A percentile compares a stretch with the other conserved stretches of the same genome.
These are phyloP conservation scores for Chaetomium olivaceum DNA, from an alignment of 2,329 filamentous ascomycete species.

Conservation along the genomic window DNA sequence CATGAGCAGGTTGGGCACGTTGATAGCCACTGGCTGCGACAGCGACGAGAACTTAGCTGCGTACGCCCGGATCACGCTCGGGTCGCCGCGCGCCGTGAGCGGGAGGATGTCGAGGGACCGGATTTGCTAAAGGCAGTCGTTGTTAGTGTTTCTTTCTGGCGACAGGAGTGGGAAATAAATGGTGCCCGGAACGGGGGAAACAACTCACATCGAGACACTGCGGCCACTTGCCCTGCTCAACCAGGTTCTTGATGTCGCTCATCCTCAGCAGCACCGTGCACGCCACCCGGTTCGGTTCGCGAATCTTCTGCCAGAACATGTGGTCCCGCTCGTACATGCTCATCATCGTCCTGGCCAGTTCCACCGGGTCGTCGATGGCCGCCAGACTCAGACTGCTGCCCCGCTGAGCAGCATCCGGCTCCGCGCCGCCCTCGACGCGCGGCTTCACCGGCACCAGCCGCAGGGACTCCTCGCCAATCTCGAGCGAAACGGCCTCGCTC, in stretches of 20 bases:
- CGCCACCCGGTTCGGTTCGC: conserved; percentile 57
- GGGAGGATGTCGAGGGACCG: conserved; percentile 76
- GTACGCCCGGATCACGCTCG: conserved; percentile 74
- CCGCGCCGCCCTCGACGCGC: conserved; percentile 49
- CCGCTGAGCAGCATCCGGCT: conserved; percentile 38
- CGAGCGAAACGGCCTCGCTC: conserved; percentile 83
- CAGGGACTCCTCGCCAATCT: conserved; percentile 78
- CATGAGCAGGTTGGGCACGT: conserved; percentile 86
- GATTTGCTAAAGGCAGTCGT: conserved; percentile 56
- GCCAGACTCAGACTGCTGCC: conserved; percentile 62
- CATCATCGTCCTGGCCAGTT: conserved; percentile 63
- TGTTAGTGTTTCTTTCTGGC: neutral
- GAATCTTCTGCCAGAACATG: conserved; percentile 61
- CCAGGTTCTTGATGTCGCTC: conserved; percentile 60
- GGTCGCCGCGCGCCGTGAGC: conserved; percentile 70
- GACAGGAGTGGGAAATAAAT: neutral
- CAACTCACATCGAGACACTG: conserved; percentile 60
- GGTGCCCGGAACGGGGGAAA: conserved; percentile 26
- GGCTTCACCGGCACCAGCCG: conserved; percentile 80
- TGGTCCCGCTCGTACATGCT: conserved; percentile 61
- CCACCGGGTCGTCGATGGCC: conserved; percentile 60
- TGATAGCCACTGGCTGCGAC: conserved; percentile 78
- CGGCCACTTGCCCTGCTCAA: conserved; percentile 58
- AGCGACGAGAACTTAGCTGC: conserved; percentile 80
- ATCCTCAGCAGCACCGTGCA: conserved; percentile 60